Evolutionary conservation across 1,284 basidiomycete genomes (phyloP).

Genomic region (Cryptococcus floricola): DNA sequence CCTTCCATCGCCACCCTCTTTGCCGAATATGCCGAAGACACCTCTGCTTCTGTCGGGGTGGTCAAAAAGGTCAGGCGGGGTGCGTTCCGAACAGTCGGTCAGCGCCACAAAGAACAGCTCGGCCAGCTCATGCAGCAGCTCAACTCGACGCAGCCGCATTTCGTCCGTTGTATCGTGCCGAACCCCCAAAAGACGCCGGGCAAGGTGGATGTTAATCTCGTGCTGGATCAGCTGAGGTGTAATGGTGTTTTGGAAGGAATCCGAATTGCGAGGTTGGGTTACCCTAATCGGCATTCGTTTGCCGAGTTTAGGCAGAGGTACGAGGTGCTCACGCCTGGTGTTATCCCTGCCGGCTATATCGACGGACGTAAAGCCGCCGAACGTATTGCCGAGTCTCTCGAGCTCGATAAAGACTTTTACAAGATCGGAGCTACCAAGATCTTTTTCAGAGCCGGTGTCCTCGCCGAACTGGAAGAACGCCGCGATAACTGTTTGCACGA

Average conservation of each 20-base stretch:
- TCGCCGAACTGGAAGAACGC: conserved; percentile 95
- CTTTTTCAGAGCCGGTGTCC: conserved; percentile 97
- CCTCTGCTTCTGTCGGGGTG: conserved; percentile 37
- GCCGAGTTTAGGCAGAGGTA: conserved; percentile 97
- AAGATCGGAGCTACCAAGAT: conserved; percentile 96
- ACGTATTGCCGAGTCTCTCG: conserved; percentile 86
- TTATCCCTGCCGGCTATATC: conserved; percentile 92
- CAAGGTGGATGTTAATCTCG: conserved; percentile 86
- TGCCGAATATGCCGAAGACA: conserved; percentile 68
- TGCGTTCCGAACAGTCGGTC: conserved; percentile 92
- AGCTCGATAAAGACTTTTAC: conserved; percentile 79
- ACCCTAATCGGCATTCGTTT: conserved; percentile 94
- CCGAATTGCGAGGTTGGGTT: conserved; percentile 93
- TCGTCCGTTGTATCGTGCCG: conserved; percentile 97
- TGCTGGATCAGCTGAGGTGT: conserved; percentile 93
- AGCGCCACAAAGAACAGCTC: conserved; percentile 95
- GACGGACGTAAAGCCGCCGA: conserved; percentile 91
- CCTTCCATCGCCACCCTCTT: conserved; percentile 80
- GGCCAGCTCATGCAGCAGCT: conserved; percentile 88
- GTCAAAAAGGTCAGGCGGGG: conserved; percentile 90
- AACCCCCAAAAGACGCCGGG: conserved; percentile 90
- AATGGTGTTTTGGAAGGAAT: conserved; percentile 99
- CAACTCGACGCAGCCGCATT: conserved; percentile 93
- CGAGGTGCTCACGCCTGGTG: conserved; percentile 88
- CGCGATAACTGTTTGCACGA: conserved; percentile 83